phyloP scores from a whole-genome alignment of 2,329 filamentous ascomycete genomes.

The Cephalotrichum gorgonifer region DNA sequence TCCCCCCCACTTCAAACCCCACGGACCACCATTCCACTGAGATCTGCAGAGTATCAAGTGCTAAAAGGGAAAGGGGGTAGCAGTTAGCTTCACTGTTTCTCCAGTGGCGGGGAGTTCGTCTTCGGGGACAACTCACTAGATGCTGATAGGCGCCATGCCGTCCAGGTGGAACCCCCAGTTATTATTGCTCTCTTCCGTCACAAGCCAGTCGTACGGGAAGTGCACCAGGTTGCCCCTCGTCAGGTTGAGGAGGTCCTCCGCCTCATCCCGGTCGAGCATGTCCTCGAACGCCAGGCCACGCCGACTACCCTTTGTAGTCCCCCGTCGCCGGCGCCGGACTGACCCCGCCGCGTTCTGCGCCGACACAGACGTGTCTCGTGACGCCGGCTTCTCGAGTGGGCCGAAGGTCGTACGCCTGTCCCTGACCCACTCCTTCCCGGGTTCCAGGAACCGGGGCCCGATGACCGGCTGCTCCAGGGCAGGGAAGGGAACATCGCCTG shows the following conservation, averaged over 20 bases:
- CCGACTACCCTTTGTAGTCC: conserved; percentile 59
- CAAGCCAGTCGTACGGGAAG: conserved; percentile 94
- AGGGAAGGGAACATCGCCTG: conserved; percentile 35
- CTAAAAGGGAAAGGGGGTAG: neutral
- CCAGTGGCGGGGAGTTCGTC: neutral
- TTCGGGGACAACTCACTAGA: conserved; percentile 60
- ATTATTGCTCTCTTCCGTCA: conserved; percentile 80
- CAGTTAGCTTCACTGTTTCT: neutral
- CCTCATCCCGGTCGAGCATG: conserved; percentile 62
- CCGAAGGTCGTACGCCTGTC: conserved; percentile 49
- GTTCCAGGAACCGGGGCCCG: conserved; percentile 19
- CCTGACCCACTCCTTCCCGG: conserved; percentile 21
- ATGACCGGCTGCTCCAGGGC: conserved; percentile 26
- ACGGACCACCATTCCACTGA: too few species aligned
- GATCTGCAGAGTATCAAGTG: neutral
- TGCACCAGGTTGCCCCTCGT: conserved; percentile 82
- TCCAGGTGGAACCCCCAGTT: conserved; percentile 98
- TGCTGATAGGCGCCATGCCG: conserved; percentile 89
- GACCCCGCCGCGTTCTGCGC: conserved; percentile 31
- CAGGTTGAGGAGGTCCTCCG: conserved; percentile 70
- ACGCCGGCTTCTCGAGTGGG: conserved; percentile 36
- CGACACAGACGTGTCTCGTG: conserved; percentile 19
- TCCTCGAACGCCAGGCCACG: conserved; percentile 62
- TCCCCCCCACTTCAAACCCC: neutral
- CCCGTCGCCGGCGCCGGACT: conserved; percentile 53